Conservation (phyloP, 371 early-diverging fungal genomes). For the Saksenaea oblongispora region DNA sequence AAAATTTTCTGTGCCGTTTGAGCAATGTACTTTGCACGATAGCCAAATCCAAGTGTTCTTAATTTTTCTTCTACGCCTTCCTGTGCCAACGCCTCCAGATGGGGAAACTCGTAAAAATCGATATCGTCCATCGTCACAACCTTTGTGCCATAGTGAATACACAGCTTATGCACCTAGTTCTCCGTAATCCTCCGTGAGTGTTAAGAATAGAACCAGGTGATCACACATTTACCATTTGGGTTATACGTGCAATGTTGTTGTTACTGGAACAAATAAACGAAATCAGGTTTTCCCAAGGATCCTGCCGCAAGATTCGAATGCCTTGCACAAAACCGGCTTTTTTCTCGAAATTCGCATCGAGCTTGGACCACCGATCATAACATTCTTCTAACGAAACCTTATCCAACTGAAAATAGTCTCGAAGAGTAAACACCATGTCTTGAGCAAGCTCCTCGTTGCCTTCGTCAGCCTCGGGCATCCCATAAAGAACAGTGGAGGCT, state of each 20-base stretch:
- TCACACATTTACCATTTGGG: conserved; percentile 72
- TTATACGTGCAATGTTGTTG: conserved; percentile 95
- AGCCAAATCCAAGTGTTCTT: conserved; percentile 89
- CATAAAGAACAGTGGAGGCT: conserved; percentile 33
- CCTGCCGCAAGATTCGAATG: conserved; percentile 82
- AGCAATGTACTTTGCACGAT: conserved; percentile 90
- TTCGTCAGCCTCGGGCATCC: conserved; percentile 20
- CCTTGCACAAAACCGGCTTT: conserved; percentile 64
- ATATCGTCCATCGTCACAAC: conserved; percentile 46
- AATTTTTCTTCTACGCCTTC: conserved; percentile 68
- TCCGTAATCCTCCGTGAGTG: background rate
- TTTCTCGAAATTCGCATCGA: conserved; percentile 68
- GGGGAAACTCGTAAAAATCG: conserved; percentile 76
- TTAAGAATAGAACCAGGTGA: background rate
- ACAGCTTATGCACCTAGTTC: conserved; percentile 66
- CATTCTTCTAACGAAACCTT: conserved; percentile 54
- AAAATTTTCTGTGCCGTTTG: conserved; percentile 63
- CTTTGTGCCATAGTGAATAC: conserved; percentile 63
- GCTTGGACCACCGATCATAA: conserved; percentile 69
- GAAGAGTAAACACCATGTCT: conserved; percentile 24
- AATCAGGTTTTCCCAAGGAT: conserved; percentile 88
- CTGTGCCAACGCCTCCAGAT: conserved; percentile 49
- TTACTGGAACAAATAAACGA: conserved; percentile 96
- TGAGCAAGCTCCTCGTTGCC: conserved; percentile 7
- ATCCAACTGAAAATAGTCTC: conserved; percentile 82